These are phyloP conservation scores for Endotrypanum monterogeii DNA, from an alignment of 208 protist genomes.

Conservation along the genomic window DNA sequence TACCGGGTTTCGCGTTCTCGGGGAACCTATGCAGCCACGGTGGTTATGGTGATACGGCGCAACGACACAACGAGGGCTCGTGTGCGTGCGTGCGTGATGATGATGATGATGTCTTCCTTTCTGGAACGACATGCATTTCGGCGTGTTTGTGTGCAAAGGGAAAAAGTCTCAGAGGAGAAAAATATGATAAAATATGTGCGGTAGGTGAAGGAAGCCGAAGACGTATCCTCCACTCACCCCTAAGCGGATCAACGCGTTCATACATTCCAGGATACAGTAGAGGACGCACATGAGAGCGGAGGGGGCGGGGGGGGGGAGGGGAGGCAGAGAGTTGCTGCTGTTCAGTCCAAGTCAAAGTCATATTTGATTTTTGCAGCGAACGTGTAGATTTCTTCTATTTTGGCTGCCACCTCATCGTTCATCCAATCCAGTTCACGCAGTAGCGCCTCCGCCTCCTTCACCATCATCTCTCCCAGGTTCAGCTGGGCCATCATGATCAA, in stretches of 20 bases:
- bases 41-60: neutral
- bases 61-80: too few species aligned
- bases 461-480: constrained; percentile 78
- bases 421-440: constrained; percentile 74
- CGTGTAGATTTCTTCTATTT: constrained; percentile 58
- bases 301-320: neutral
- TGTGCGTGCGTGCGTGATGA: too few species aligned
- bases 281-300: too few species aligned
- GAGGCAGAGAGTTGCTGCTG: neutral
- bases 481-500: constrained; percentile 88
- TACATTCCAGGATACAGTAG: neutral
- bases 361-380: constrained; percentile 61
- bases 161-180: too few species aligned
- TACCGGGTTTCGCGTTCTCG: too few species aligned
- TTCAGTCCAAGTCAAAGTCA: constrained; percentile 84
- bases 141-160: neutral
- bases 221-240: neutral
- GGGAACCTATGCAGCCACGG: too few species aligned
- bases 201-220: neutral
- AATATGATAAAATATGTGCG: neutral
- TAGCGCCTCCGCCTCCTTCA: constrained; percentile 71
- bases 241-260: neutral
- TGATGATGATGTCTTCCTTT: neutral
- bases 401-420: constrained; percentile 55
- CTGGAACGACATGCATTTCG: neutral